phyloP scores from a whole-genome alignment of 2,329 filamentous ascomycete species.

The Paraconiothyrium brasiliense region DNA sequence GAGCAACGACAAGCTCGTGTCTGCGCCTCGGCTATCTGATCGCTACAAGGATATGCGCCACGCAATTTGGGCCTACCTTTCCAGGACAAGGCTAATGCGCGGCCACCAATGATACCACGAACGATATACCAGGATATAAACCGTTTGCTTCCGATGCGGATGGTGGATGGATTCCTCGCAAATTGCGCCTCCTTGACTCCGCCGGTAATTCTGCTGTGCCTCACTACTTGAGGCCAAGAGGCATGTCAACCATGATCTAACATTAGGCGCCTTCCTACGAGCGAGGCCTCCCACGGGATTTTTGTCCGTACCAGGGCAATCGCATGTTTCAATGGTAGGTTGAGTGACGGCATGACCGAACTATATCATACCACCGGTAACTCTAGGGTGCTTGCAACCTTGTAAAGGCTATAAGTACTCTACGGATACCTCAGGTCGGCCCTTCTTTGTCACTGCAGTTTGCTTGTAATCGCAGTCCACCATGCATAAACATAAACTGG shows the following conservation, averaged over 20 bases:
- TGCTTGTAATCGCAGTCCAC: background rate
- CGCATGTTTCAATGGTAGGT: background rate
- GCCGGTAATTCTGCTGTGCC: slow-evolving; percentile 5
- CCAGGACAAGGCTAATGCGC: background rate
- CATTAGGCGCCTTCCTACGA: background rate
- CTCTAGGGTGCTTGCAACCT: background rate
- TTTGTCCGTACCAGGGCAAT: background rate
- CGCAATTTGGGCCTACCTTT: background rate
- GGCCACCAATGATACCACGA: background rate
- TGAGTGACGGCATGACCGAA: background rate
- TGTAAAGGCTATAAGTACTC: background rate
- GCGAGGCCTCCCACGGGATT: background rate
- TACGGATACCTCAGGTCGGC: too few species aligned
- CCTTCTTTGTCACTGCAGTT: background rate
- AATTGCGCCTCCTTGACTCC: background rate
- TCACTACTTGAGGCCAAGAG: background rate
- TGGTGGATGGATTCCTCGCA: background rate
- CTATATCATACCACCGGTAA: background rate
- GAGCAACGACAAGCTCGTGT: background rate
- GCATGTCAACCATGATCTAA: background rate
- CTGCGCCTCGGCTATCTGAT: slow-evolving; percentile 1
- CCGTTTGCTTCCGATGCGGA: background rate
- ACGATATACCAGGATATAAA: background rate
- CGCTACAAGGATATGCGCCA: slow-evolving; percentile 3
- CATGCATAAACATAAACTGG: slow-evolving; percentile 4